A percentile compares a stretch with the other conserved stretches of the same genome.
Conservation (phyloP, 2,329 filamentous ascomycete genomes). For the Penicillium rolfsii region DNA sequence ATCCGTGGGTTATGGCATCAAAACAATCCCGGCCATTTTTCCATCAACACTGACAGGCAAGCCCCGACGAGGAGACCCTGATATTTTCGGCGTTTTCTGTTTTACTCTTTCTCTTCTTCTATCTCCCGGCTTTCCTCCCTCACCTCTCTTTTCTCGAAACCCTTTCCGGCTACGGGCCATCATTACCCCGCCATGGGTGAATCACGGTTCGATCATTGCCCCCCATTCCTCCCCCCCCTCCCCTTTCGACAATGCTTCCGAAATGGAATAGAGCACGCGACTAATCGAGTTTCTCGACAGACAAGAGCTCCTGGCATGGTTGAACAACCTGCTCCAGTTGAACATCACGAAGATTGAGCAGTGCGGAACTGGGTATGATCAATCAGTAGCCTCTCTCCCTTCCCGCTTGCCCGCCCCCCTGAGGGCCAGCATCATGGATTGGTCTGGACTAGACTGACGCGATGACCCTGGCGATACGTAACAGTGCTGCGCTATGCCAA, state of each 20-base stretch:
- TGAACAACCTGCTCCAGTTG: constrained; percentile 96
- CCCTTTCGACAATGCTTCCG: constrained; percentile 24
- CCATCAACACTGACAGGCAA: constrained; percentile 28
- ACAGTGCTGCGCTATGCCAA: constrained; percentile 91
- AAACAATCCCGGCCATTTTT: constrained; percentile 68
- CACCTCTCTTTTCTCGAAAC: constrained; percentile 6
- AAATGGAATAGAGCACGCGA: constrained; percentile 13
- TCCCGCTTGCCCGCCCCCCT: neutral
- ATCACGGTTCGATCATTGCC: constrained; percentile 57
- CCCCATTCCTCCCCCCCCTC: constrained; percentile 5
- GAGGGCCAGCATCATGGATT: neutral
- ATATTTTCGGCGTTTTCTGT: constrained; percentile 15
- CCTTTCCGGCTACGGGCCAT: constrained; percentile 18
- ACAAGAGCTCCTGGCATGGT: constrained; percentile 94
- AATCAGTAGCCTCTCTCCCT: constrained; percentile 17
- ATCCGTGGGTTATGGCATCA: constrained; percentile 48
- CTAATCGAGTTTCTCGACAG: constrained; percentile 52
- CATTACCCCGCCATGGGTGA: constrained; percentile 61
- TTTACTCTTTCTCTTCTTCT: constrained; percentile 2
- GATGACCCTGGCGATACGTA: constrained; percentile 17
- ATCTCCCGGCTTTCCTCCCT: constrained; percentile 6
- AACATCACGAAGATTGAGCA: constrained; percentile 99
- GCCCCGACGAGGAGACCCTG: constrained; percentile 21
- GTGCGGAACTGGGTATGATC: constrained; percentile 88
- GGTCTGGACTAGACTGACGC: constrained; percentile 15